phyloP scores from a whole-genome alignment of 2,329 filamentous ascomycete genomes.

The Aspergillus uvarum region DNA sequence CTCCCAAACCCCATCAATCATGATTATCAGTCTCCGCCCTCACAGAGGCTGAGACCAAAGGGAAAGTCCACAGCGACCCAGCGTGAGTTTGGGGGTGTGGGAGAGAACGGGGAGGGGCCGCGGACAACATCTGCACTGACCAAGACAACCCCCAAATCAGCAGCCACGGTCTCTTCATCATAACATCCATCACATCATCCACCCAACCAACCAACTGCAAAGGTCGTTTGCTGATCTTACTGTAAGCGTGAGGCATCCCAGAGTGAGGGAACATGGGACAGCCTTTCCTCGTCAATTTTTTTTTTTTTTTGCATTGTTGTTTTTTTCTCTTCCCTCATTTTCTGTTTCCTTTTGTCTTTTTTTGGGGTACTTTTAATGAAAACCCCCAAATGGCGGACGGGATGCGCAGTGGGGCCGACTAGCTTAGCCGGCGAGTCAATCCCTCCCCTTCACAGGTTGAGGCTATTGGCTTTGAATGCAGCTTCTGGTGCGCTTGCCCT shows the following conservation, averaged over 20 bases:
- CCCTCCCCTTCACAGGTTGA: conserved; percentile 16
- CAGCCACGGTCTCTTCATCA: conserved; percentile 1
- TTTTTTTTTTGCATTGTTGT: not conserved
- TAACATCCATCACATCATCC: conserved; percentile 3
- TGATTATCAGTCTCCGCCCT: not conserved
- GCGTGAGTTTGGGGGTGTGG: not conserved
- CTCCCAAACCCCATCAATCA: not conserved
- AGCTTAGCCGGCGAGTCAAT: conserved; percentile 25
- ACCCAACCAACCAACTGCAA: not conserved
- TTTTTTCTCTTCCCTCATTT: conserved; percentile 7
- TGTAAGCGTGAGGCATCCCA: conserved; percentile 7
- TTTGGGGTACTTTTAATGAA: conserved; percentile 12
- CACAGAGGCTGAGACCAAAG: not conserved
- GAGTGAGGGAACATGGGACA: conserved; percentile 6
- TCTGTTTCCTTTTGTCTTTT: conserved; percentile 5
- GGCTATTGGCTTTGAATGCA: conserved; percentile 19
- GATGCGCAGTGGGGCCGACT: conserved; percentile 25
- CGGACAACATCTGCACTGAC: conserved; percentile 2
- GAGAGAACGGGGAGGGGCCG: not conserved
- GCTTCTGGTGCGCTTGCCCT: conserved; percentile 6
- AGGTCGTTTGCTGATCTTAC: conserved; percentile 14
- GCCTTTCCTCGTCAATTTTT: not conserved
- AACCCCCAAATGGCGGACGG: conserved; percentile 25
- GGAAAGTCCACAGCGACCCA: conserved; percentile 11
- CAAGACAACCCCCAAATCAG: not conserved